Evolutionary conservation across 257 asterid species (phyloP).

Genomic region (Echium plantagineum): DNA sequence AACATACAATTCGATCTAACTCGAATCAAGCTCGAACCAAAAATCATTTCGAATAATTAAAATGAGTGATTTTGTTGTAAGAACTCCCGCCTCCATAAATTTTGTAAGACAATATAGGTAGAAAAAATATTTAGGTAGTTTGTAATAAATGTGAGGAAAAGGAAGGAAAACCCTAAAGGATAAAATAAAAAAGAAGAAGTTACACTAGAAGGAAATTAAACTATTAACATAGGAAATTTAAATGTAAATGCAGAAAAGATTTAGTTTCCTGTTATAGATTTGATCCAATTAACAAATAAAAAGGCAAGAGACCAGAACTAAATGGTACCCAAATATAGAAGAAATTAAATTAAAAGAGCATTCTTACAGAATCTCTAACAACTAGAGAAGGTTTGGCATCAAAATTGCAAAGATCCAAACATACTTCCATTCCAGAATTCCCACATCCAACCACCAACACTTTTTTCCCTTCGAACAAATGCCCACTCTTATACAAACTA

Average conservation of each 20-base stretch:
- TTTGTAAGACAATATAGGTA: neutral
- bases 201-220: too few relatives aligned
- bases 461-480: slow-evolving; percentile 12
- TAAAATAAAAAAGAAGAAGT: too few relatives aligned
- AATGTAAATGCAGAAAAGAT: neutral
- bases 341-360: neutral
- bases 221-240: neutral
- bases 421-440: slow-evolving; percentile 25
- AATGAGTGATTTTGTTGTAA: neutral
- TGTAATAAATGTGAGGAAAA: neutral
- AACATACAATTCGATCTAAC: too few relatives aligned
- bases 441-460: slow-evolving; percentile 29
- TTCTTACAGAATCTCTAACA: slow-evolving; percentile 17
- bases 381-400: slow-evolving; percentile 23
- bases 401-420: slow-evolving; percentile 21
- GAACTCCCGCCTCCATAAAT: neutral
- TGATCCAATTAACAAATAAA: neutral
- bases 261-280: neutral
- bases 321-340: too few relatives aligned
- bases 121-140: neutral
- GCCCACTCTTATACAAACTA: slow-evolving; percentile 20
- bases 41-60: neutral
- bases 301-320: neutral
- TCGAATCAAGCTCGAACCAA: too few relatives aligned
- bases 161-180: neutral